Evolutionary conservation across 1,284 basidiomycete genomes (phyloP).

Genomic region (Malassezia caprae): DNA sequence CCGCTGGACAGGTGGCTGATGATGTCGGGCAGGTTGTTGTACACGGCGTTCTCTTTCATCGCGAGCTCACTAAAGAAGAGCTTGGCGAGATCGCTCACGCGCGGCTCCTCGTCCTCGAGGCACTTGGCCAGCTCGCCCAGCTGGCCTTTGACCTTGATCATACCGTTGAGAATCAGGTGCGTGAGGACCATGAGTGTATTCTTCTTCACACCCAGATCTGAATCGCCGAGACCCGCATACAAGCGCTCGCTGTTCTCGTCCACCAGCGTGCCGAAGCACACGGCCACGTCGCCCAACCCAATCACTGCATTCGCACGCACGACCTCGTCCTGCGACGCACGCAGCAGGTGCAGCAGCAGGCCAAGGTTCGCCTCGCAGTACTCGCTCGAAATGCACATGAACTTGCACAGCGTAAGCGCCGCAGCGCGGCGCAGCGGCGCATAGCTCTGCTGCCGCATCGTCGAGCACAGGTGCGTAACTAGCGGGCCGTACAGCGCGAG

Average conservation of each 20-base stretch:
- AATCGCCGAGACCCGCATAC: conserved; percentile 82
- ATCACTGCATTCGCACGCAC: conserved; percentile 94
- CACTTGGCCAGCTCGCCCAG: conserved; percentile 99
- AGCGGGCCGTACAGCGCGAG: conserved; percentile 78
- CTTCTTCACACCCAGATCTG: conserved; percentile 85
- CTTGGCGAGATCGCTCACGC: conserved; percentile 86
- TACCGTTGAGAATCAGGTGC: conserved; percentile 91
- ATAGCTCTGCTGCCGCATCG: conserved; percentile 54
- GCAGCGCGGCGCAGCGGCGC: conserved; percentile 74
- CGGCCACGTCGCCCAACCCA: conserved; percentile 88
- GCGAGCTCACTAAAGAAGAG: conserved; percentile 92
- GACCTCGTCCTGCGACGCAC: conserved; percentile 75
- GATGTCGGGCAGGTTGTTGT: conserved; percentile 76
- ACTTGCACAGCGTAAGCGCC: conserved; percentile 80
- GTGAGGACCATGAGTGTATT: conserved; percentile 98
- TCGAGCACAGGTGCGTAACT: conserved; percentile 71
- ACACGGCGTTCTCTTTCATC: conserved; percentile 94
- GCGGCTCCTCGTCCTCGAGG: conserved; percentile 77
- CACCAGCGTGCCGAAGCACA: conserved; percentile 88
- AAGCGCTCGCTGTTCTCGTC: conserved; percentile 93
- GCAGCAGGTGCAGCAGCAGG: conserved; percentile 82
- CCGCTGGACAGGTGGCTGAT: conserved; percentile 71
- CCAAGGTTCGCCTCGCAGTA: conserved; percentile 86
- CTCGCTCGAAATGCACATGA: conserved; percentile 85
- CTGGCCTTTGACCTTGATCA: conserved; percentile 99